Evolutionary conservation across 2,329 filamentous ascomycete species (phyloP).

Genomic region (Zymoseptoria ardabiliae): DNA sequence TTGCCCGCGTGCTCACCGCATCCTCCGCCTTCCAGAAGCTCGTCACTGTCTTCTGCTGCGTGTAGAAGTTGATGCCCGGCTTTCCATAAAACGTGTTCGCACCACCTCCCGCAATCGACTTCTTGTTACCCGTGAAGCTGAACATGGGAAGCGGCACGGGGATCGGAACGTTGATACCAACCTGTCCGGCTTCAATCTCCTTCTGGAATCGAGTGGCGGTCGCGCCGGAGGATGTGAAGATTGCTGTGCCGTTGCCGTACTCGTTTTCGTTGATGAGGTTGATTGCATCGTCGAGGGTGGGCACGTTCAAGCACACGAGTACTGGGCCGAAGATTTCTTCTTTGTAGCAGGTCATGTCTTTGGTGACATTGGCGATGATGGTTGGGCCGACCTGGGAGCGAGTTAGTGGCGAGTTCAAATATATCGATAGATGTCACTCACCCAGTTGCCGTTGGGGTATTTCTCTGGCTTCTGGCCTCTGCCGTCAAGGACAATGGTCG

Average conservation of each 20-base stretch:
- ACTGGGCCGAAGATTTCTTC: slow-evolving; percentile 85
- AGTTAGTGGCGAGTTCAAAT: neutral
- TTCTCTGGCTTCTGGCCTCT: slow-evolving; percentile 66
- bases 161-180: slow-evolving; percentile 79
- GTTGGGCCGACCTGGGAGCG: slow-evolving; percentile 61
- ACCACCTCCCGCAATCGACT: slow-evolving; percentile 82
- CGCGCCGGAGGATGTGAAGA: slow-evolving; percentile 72
- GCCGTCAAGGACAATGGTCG: slow-evolving; percentile 74
- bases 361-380: slow-evolving; percentile 73
- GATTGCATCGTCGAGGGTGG: slow-evolving; percentile 72
- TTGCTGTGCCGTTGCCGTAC: slow-evolving; percentile 79
- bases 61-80: slow-evolving; percentile 89
- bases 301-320: slow-evolving; percentile 70
- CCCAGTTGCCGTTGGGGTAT: slow-evolving; percentile 77
- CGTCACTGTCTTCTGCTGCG: slow-evolving; percentile 95
- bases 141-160: slow-evolving; percentile 46
- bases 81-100: slow-evolving; percentile 93
- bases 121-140: slow-evolving; percentile 60
- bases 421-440: slow-evolving; percentile 31
- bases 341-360: slow-evolving; percentile 74
- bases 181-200: slow-evolving; percentile 76
- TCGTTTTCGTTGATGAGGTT: slow-evolving; percentile 77
- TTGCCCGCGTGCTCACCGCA: slow-evolving; percentile 75
- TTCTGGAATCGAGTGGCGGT: slow-evolving; percentile 72
- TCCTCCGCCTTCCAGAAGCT: slow-evolving; percentile 82